Conservation (phyloP, 2,329 filamentous ascomycete genomes). For the Diplodia scrobiculata region DNA sequence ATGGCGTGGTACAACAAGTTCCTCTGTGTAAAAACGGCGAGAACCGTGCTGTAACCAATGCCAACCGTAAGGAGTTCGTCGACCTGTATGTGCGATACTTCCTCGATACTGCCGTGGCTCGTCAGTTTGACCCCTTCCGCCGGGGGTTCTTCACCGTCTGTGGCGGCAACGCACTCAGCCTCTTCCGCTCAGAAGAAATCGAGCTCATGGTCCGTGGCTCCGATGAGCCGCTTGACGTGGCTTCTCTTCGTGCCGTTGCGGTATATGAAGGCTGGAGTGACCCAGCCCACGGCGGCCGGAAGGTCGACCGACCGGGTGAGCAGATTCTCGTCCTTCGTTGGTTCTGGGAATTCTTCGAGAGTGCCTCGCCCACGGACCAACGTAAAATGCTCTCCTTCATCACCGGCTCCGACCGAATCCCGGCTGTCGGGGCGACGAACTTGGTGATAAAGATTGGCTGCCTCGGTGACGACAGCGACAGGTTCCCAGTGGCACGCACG, state of each 20-base stretch:
- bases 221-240: conserved; percentile 78
- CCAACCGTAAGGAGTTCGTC: conserved; percentile 82
- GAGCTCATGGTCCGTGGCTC: conserved; percentile 84
- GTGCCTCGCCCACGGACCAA: conserved; percentile 67
- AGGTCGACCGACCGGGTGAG: conserved; percentile 45
- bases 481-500: conserved; percentile 83
- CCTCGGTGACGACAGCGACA: conserved; percentile 70
- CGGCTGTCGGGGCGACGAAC: conserved; percentile 80
- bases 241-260: conserved; percentile 72
- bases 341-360: conserved; percentile 85
- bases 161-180: conserved; percentile 79
- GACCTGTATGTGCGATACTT: conserved; percentile 79
- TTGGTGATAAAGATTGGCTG: conserved; percentile 75
- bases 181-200: conserved; percentile 90
- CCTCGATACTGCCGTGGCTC: conserved; percentile 73
- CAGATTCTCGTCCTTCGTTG: conserved; percentile 62
- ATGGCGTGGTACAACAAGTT: conserved; percentile 66
- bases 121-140: conserved; percentile 92
- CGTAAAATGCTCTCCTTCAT: conserved; percentile 81
- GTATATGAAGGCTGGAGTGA: conserved; percentile 78
- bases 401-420: conserved; percentile 86
- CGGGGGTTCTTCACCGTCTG: conserved; percentile 92
- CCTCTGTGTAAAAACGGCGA: conserved; percentile 69
- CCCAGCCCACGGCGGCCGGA: conserved; percentile 14
- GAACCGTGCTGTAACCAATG: conserved; percentile 58